Conservation (phyloP, 805 yeast species). For the Candida fluviatilis region DNA sequence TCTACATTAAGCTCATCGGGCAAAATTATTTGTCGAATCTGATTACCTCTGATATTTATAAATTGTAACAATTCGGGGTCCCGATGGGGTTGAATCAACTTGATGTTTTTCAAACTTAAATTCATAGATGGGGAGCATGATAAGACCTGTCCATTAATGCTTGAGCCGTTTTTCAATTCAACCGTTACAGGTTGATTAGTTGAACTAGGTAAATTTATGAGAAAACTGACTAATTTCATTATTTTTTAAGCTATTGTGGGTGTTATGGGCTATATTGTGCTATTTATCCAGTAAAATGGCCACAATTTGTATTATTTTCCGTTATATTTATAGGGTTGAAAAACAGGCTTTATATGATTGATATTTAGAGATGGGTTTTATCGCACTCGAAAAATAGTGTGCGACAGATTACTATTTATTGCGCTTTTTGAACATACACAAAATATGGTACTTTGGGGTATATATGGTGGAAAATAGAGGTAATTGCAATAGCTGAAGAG, state of each 20-base stretch:
- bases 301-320: too few species aligned
- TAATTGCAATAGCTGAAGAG: too few species aligned
- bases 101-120: constrained; percentile 73
- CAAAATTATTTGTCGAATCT: constrained; percentile 73
- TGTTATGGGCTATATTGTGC: not conserved
- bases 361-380: too few species aligned
- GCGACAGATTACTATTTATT: too few species aligned
- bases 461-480: too few species aligned
- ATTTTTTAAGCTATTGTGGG: not conserved
- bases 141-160: constrained; percentile 77
- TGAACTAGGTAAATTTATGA: constrained; percentile 65
- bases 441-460: too few species aligned
- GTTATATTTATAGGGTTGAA: too few species aligned
- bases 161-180: constrained; percentile 87
- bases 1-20: constrained; percentile 86
- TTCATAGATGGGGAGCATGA: constrained; percentile 92
- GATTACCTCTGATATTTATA: constrained; percentile 85
- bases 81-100: constrained; percentile 67
- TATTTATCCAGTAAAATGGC: too few species aligned
- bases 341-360: too few species aligned
- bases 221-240: constrained; percentile 69
- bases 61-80: constrained; percentile 69
- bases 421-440: too few species aligned
- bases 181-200: constrained; percentile 84
- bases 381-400: too few species aligned